phyloP scores from a whole-genome alignment of 2,329 filamentous ascomycete species.

The Colletotrichum somersetense region DNA sequence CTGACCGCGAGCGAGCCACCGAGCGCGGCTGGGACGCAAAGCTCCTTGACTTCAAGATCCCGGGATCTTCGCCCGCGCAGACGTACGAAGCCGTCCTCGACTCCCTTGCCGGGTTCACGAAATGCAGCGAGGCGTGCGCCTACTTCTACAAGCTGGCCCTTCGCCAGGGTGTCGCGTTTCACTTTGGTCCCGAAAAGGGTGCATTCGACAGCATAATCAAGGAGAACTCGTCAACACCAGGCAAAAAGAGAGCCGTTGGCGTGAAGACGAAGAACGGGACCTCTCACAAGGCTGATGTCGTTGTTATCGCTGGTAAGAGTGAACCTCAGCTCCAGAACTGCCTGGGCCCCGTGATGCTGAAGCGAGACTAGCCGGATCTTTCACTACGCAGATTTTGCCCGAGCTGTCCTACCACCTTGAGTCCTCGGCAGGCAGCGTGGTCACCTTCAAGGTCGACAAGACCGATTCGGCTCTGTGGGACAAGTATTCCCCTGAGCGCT shows the following conservation, averaged over 20 bases:
- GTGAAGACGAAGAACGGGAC: conserved; percentile 55
- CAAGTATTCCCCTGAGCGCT: conserved; percentile 50
- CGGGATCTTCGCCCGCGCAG: conserved; percentile 15
- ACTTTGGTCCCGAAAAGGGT: conserved; percentile 46
- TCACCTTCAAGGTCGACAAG: conserved; percentile 43
- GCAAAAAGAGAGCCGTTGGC: conserved; percentile 49
- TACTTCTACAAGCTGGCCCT: conserved; percentile 43
- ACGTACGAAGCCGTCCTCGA: conserved; percentile 46
- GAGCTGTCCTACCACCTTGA: conserved; percentile 44
- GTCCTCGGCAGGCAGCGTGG: conserved; percentile 44
- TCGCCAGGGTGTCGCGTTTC: conserved; percentile 46
- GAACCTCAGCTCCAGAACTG: conserved; percentile 45
- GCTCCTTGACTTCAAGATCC: conserved; percentile 46
- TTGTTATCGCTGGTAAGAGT: conserved; percentile 53
- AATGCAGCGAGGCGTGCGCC: conserved; percentile 44
- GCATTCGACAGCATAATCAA: conserved; percentile 45
- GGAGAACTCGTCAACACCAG: not conserved
- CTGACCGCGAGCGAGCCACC: conserved; percentile 42
- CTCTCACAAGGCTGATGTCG: conserved; percentile 49
- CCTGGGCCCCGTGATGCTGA: not conserved
- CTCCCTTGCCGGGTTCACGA: conserved; percentile 44
- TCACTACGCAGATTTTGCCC: conserved; percentile 47
- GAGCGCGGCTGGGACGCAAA: conserved; percentile 44
- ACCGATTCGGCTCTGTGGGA: conserved; percentile 47
- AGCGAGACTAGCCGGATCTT: conserved; percentile 47